Base-by-base conservation (phyloP, 441 rosid species). In the Gossypium gossypioides region DNA sequence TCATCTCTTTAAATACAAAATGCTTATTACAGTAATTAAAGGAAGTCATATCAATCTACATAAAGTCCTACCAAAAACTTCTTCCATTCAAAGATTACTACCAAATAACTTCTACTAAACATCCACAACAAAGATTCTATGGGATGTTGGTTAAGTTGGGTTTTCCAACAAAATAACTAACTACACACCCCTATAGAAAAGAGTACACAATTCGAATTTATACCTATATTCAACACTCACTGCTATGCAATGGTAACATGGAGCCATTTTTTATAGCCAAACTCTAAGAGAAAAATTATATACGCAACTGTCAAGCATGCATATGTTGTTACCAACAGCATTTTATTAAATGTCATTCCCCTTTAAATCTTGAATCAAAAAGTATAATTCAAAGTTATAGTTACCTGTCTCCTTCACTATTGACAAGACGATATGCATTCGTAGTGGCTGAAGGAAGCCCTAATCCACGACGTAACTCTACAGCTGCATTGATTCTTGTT, bases 331-430 rank as follows among this genome's bases (percentile, higher is more conserved):
- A n/a, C 55, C 34, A 67, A 48, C 3, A 24, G 22, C 57, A 13
- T 24, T 7, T 24, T 4, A 15, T 67, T 15, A 48, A 67, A 67
- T 48, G 71, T 5, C 42, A 2, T 67, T 46, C 24, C 71, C 42
- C 54, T 67, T 7, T 6, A 48, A 46, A 48, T 67, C 58, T 48
- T 48, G 42, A 67, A 48, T 1, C 15, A 46, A 66, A 12, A 48
- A 48, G 58, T 44, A 48, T 25, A 67, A n/a, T 25, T 65, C 58
- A 67, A 8, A 24, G 19, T 22, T 63, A 63, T 0, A 25, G 22
- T 48, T 71, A 77, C 97, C 97, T 89, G 80, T 90, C 97, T 76
- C 98, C 97, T 86, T 89, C 96, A 48, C 95, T 88, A 68, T 90
- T 91, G 51, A 90, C 84, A 72, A 93, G 93, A 71, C 97, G 94